Conservation (phyloP, 306 rosid genomes). For the Heteromeles arbutifolia region DNA sequence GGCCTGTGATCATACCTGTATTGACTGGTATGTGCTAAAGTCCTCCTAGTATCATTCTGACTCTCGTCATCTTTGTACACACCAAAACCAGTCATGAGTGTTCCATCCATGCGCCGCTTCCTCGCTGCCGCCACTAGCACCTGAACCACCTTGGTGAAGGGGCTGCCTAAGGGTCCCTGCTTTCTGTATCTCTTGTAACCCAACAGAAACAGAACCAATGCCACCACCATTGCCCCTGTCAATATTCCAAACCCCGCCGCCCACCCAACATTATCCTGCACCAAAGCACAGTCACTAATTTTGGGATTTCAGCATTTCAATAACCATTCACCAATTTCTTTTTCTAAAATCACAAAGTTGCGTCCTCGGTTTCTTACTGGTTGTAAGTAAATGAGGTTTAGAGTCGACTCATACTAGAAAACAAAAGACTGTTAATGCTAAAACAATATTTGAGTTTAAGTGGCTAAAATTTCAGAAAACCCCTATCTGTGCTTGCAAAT, state of each 20-base stretch:
- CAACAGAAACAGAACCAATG: slow-evolving; percentile 39
- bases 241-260: slow-evolving; percentile 51
- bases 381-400: neutral
- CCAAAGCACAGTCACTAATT: neutral
- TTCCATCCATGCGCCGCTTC: neutral
- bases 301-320: too few relatives aligned
- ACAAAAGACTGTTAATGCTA: neutral
- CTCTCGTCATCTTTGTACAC: neutral
- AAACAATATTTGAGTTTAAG: neutral
- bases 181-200: slow-evolving; percentile 51
- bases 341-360: too few relatives aligned
- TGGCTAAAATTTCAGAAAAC: neutral
- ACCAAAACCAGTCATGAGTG: neutral
- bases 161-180: slow-evolving; percentile 53
- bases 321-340: too few relatives aligned
- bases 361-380: too few relatives aligned
- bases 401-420: neutral
- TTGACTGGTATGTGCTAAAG: slow-evolving; percentile 32
- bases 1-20: slow-evolving; percentile 26
- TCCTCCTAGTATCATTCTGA: neutral
- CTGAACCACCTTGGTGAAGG: slow-evolving; percentile 53
- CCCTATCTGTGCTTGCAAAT: slow-evolving; percentile 2
- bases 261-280: slow-evolving; percentile 70
- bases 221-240: slow-evolving; percentile 45
- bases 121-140: slow-evolving; percentile 41